Base-by-base conservation (phyloP, 1,284 basidiomycete species). In the Tremellales sp. region DNA sequence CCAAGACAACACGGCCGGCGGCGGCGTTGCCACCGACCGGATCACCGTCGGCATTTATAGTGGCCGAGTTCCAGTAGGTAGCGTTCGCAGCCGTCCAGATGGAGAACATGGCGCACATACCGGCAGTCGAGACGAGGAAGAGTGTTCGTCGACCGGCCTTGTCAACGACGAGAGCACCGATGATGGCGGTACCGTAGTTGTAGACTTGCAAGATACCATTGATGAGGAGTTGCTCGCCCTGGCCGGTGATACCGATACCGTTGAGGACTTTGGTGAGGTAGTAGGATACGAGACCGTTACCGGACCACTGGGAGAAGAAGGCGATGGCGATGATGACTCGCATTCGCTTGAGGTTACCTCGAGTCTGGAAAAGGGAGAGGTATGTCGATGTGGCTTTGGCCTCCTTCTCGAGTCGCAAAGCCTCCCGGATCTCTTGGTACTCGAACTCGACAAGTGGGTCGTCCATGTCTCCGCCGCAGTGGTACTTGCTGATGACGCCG, bases 31-130 rank as follows among this genome's bases (percentile, higher is more conserved):
- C 52, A 33, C 45, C 35, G 13, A 19, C 12, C 21, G 39, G 39
- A 21, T 40, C 39, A 15, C 51, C 58, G 11, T 46, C 46, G 4
- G 54, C 45, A 39, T 56, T 52, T 19, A 52, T 39, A 13, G 52
- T 52, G 2, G 83, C 80, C 2, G 44, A 45, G 23, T 52, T 56
- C 35, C 57, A 31, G 57, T 61, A 89, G 45, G 80, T 64, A 1
- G 84, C 82, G n/a, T 83, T 83, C 70, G 82, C 83, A 48, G 84
- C 79, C 1, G 87, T 88, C 76, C 87, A 86, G 51, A 84, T 65
- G 13, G 59, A 48, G 55, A 65, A 66, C 76, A 84, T 87, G 70
- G 87, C 43, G 21, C 81, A 66, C 85, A 89, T 89, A 57, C 83
- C 81, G 15, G 60, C 63, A 12, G 76, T 77, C 0, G 83, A 86